Evolutionary conservation across 2,329 filamentous ascomycete genomes (phyloP), one percentile per base, ranked within the genome.

Genomic region (Beauveria sp.): DNA sequence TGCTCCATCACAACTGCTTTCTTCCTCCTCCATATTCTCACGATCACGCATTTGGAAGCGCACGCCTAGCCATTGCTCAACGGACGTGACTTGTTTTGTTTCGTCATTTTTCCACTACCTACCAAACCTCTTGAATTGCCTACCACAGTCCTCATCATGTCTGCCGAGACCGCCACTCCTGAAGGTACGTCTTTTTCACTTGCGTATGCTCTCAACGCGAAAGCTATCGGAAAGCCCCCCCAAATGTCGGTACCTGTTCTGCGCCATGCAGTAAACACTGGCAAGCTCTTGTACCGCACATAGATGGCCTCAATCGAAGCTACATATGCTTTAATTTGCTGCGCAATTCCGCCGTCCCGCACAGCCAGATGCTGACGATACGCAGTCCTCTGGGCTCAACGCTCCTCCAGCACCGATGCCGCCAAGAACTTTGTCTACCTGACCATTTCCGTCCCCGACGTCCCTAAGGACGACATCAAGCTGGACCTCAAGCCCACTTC

Each of bases 381-480:
- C 12, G 3, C 38, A 98, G 95, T 99, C 70, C 89, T 92, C 77
- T 99, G 95, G 95, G 93, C 95, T 67, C 95, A 99, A 82, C 93
- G 95, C 82, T 98, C 93, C 52, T 95, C 88, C 72, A 80, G 77
- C 69, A 81, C 81, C 68, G 93, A 97, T 60, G 75, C 89, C 61
- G 83, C 87, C 75, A 96, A 93, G 82, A 99, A 99, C 84, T 90
- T 91, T 80, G 80, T 99, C 82, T 96, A 92, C 81, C 84, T 99
- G 68, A 96, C 91, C 73, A 91, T 99, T 79, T 85, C 86, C 70
- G 92, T 93, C 56, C 85, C 93, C 69, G 95, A 99, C 74, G 89
- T 97, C 50, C 80, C 89, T 69, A 81, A 86, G 70, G 80, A 84
- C 52, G 86, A 88, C 71, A 79, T 96, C 68, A 89, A 92, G 80